Percentiles rank a stretch among this genome's conserved stretches.
Evolutionary conservation across 164 flowering plant species (phyloP).

Genomic region (Vitis cinerea): DNA sequence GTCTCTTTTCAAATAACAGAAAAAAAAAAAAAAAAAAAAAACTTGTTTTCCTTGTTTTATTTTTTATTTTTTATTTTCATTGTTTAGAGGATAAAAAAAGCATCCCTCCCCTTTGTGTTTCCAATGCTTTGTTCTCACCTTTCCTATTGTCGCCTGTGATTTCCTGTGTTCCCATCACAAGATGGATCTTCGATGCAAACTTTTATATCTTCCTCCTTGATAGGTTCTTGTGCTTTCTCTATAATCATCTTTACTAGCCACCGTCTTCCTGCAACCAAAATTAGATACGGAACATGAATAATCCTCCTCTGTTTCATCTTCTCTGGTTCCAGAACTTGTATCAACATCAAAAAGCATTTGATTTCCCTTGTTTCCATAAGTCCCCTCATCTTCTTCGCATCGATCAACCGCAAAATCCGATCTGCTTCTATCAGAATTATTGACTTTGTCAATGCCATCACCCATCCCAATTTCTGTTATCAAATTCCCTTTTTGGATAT

Average conservation of each 20-base stretch:
- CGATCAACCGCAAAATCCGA: conserved; percentile 27
- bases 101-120: too few relatives aligned
- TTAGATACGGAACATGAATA: conserved; percentile 10
- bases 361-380: conserved; percentile 18
- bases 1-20: too few relatives aligned
- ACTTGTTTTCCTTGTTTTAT: too few relatives aligned
- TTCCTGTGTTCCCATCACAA: conserved; percentile 3
- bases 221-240: conserved; percentile 13
- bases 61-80: too few relatives aligned
- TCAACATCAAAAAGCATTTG: conserved; percentile 29
- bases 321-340: conserved; percentile 14
- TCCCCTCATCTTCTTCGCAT: conserved; percentile 19
- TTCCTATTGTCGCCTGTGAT: too few relatives aligned
- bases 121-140: too few relatives aligned
- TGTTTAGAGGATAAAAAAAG: too few relatives aligned
- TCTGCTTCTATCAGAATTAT: conserved; percentile 27
- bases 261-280: conserved; percentile 7
- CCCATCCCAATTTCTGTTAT: conserved; percentile 22
- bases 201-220: conserved; percentile 7
- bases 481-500: conserved; percentile 41
- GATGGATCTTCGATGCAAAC: conserved; percentile 25
- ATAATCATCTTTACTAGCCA: conserved; percentile 5
- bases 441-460: conserved; percentile 22
- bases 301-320: conserved; percentile 20
- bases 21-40: too few relatives aligned